Evolutionary conservation across 2,329 filamentous ascomycete species (phyloP), one percentile per base, ranked within the genome.

Genomic region (Phialemoniopsis sp.): DNA sequence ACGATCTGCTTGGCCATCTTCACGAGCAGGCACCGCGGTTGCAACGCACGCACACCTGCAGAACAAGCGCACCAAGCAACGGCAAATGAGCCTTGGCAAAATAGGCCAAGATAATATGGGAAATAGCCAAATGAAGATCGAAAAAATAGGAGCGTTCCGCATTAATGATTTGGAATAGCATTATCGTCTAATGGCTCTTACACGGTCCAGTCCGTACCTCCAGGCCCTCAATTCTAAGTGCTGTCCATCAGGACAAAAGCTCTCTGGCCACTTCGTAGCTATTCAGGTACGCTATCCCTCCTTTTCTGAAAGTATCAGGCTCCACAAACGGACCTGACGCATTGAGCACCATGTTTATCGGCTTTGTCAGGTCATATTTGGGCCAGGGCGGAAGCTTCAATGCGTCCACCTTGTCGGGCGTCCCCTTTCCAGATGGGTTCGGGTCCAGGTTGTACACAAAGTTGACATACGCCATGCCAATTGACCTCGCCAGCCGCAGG

Each of bases 291-390:
- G 51, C 60, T 28, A 74, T 73, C 1, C 60, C 66, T 43, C 70
- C 66, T 32, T 64, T 64, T 29, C 70, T 60, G 54, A 63, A 74
- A 1, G 60, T 70, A 45, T 75, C 71, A 3, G 58, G 51, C 45
- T 75, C 72, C 1, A 72, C 54, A 52, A 61, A 67, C 21, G 59
- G 64, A 15, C 51, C 47, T 12, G 63, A 66, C 5, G 64, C 63
- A 46, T 71, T 71, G 1, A 72, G 42, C 4, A 72, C 66, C 53
- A 70, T 62, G 19, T 73, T 74, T 42, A 51, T 56, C 3, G 70
- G 69, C 3, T 46, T 43, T 1, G 49, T 40, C 1, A 63, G 43
- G 37, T 41, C 48, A 39, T 72, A 72, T 21, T 46, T 49, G 2
- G 67, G 68, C 68, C 68, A 72, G 10, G 46, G 34, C 1, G 67